Base-by-base conservation (phyloP, 768 basidiomycete genomes). In the Nidularia sp. region DNA sequence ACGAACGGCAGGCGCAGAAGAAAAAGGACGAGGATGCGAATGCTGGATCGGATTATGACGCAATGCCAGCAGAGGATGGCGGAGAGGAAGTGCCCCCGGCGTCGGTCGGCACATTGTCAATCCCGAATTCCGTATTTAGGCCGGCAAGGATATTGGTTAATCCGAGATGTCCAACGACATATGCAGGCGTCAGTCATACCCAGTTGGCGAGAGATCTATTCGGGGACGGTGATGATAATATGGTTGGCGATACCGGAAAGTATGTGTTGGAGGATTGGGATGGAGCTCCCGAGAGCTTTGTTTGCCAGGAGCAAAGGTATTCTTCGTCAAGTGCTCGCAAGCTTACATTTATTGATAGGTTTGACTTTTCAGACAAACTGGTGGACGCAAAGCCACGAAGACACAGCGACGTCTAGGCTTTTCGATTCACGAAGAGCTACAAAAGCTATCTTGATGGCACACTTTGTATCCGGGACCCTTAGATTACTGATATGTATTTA, bases 111-210 rank as follows among this genome's bases (percentile, higher is more conserved):
- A 68, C 70, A 49, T 60, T 90, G 18, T 76, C 80, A 10, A 88
- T 93, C 46, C 94, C 95, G 6, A 98, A 97, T 66, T 86, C 86
- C 13, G 86, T 85, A 6, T 97, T 95, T 70, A 73, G 81, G 6
- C 88, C 94, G 4, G 96, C 94, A 3, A 78, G 94, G 50, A 97
- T 99, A 60, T 67, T 99, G 57, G 87, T 99, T 51, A 98, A 98
- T 63, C 96, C 96, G 4, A 83, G 95, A 12, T 98, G 95, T 66
- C 90, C 96, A 49, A 98, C 96, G 34, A 98, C 96, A 18, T 99
- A 99, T 65, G 96, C 96, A 0, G 97, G 96, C 3, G 96, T 98
- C 3, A 91, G 87, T 56, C 96, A 99, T 68, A 93, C 95, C 18
- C 91, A 93, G 67, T 80, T 99, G 34, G 95, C 96, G n/a, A 68